Conservation (phyloP, 2,329 filamentous ascomycete genomes). For the Hypoxylon sp. region DNA sequence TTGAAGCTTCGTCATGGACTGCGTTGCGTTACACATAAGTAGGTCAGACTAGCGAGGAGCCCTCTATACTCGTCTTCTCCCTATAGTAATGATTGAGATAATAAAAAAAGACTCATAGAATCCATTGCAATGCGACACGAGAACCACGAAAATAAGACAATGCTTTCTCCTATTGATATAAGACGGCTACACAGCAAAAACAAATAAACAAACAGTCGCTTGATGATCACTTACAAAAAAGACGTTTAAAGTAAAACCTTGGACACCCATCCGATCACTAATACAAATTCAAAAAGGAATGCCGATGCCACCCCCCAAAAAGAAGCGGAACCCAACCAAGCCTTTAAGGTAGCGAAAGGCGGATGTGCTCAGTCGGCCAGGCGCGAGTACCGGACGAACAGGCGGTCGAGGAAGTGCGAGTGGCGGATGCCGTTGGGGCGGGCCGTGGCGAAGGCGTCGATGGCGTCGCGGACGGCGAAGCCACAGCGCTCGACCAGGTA, state of each 20-base stretch:
- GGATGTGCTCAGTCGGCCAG: constrained; percentile 15
- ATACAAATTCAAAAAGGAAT: constrained; percentile 8
- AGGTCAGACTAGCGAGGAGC: not conserved
- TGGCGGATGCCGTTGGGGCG: constrained; percentile 89
- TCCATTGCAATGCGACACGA: not conserved
- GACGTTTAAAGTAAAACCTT: not conserved
- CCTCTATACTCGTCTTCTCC: not conserved
- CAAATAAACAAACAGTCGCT: constrained; percentile 13
- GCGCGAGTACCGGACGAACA: constrained; percentile 79
- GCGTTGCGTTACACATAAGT: not conserved
- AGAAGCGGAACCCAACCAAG: not conserved
- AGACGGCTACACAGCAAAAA: constrained; percentile 14
- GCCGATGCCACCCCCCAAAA: constrained; percentile 8
- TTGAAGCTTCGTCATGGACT: not conserved
- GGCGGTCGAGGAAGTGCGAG: constrained; percentile 85
- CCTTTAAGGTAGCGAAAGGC: not conserved
- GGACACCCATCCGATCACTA: constrained; percentile 7
- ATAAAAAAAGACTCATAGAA: not conserved
- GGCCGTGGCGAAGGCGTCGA: constrained; percentile 79
- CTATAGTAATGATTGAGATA: not conserved
- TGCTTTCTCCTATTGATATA: constrained; percentile 13
- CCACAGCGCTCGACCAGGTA: constrained; percentile 88
- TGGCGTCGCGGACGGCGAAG: constrained; percentile 78
- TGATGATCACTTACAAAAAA: constrained; percentile 16
- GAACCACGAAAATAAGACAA: not conserved